Conservation (phyloP, 2,329 filamentous ascomycete species). For the Allantophomopsis lycopodina region DNA sequence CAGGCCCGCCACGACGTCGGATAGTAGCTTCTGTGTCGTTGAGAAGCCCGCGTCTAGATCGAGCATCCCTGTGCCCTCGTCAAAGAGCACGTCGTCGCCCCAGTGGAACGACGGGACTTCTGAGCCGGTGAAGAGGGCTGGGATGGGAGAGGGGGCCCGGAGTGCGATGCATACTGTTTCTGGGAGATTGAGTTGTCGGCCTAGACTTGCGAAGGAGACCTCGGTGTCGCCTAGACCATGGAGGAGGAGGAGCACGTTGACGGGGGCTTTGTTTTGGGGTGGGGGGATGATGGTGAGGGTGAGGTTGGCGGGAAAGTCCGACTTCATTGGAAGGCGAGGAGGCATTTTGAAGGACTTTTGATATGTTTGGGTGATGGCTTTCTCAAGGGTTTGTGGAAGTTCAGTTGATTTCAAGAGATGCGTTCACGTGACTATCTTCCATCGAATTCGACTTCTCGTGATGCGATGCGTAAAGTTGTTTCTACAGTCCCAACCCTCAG, state of each 20-base stretch:
- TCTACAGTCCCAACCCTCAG: too few species aligned
- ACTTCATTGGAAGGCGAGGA: constrained; percentile 17
- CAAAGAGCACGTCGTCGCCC: constrained; percentile 44
- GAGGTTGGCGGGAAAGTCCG: constrained; percentile 32
- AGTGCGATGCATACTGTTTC: constrained; percentile 50
- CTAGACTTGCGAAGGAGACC: constrained; percentile 42
- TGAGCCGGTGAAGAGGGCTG: constrained; percentile 28
- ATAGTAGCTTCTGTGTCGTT: constrained; percentile 24
- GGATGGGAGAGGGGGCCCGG: constrained; percentile 44
- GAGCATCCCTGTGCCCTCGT: constrained; percentile 32
- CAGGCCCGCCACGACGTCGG: constrained; percentile 27
- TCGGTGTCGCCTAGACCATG: constrained; percentile 56
- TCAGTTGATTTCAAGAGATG: too few species aligned
- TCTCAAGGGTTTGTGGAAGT: too few species aligned
- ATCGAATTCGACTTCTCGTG: too few species aligned
- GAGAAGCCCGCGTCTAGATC: constrained; percentile 40
- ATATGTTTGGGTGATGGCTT: too few species aligned
- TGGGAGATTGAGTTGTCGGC: constrained; percentile 43
- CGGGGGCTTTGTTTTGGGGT: constrained; percentile 24
- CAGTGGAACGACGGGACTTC: constrained; percentile 33
- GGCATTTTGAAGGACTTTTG: neutral
- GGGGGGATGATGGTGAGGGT: constrained; percentile 18
- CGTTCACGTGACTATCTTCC: too few species aligned
- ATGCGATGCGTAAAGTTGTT: too few species aligned
- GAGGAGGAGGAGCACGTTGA: constrained; percentile 52